These are phyloP conservation scores for Porphyrellus cyaneotinctus DNA, from an alignment of 768 basidiomycete species.

Conservation along the genomic window DNA sequence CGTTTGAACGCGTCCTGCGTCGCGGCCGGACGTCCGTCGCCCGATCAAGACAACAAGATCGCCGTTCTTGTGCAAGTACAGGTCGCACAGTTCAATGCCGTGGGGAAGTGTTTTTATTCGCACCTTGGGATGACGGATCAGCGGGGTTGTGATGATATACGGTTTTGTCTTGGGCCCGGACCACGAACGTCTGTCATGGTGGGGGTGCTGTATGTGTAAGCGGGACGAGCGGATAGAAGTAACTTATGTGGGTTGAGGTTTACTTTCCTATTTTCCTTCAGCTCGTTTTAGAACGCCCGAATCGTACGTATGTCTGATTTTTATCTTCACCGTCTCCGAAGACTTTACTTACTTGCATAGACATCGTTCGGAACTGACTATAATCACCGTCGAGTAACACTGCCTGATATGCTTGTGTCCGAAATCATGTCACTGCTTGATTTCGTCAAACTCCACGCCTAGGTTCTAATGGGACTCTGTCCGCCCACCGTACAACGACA, in stretches of 20 bases:
- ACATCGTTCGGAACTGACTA: too few species aligned
- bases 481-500: too few species aligned
- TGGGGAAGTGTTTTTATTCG: conserved; percentile 26
- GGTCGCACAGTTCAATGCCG: conserved; percentile 24
- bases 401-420: too few species aligned
- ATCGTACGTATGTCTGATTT: too few species aligned
- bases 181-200: conserved; percentile 23
- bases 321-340: too few species aligned
- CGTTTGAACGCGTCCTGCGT: conserved; percentile 17
- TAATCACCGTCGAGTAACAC: too few species aligned
- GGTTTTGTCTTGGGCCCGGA: conserved; percentile 12
- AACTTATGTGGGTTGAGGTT: not conserved
- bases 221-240: not conserved
- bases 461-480: too few species aligned
- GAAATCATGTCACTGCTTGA: too few species aligned
- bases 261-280: not conserved
- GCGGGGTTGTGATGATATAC: conserved; percentile 4
- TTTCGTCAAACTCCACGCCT: too few species aligned
- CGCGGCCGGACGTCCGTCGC: not conserved
- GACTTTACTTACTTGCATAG: too few species aligned
- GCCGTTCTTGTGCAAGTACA: conserved; percentile 27
- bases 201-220: conserved; percentile 24
- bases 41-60: conserved; percentile 5
- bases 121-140: conserved; percentile 30
- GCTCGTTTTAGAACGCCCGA: not conserved